Base-by-base conservation (phyloP, 495 filamentous ascomycete species). In the Entonaema liquescens region DNA sequence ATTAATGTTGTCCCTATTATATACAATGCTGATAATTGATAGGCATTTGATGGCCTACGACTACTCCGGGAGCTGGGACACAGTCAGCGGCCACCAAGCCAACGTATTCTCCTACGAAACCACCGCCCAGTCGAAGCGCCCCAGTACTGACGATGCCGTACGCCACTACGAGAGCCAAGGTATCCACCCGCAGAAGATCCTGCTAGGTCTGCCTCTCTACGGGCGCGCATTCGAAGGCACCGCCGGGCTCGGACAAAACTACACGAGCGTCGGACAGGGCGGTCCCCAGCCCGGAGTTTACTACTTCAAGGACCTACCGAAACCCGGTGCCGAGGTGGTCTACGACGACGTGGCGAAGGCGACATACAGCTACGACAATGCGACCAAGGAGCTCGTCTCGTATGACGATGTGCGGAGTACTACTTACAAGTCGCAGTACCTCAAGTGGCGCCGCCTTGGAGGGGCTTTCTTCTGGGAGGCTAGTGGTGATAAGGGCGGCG, bases 381-480 rank as follows among this genome's bases (percentile, higher is more conserved):
- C 35, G 0, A 79, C 79, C 8, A 77, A 80, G 57, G 86, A 89
- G 68, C 84, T 97, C 80, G 80, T 97, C n/a, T 87, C 85, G 63
- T 97, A 93, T 76, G 94, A 97, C 67, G 91, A 84, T 5, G 82
- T 87, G 0, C 78, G 79, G 8, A 86, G 89, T 58, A 89, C 87
- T 0, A 72, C 76, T 44, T 55, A 74, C 59, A 97, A 97, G 81
- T 87, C 85, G 1, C 76, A 80, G 52, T 97, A 91, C 72, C 85
- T 97, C 55, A 77, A 80, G 68, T 62, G 82, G 13, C 84, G 83
- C 55, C 85, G 87, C 6, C 83, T 97, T 7, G 93, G 91, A 3
- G 93, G 94, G 12, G 89, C 86, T 0, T 95, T 97, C 88, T 97
- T 92, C 86, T 98, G 94, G 94, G 94, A 97, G 80, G 89, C 87